Evolutionary conservation across 2,329 filamentous ascomycete genomes (phyloP).

Genomic region (Periconia macrospinosa): DNA sequence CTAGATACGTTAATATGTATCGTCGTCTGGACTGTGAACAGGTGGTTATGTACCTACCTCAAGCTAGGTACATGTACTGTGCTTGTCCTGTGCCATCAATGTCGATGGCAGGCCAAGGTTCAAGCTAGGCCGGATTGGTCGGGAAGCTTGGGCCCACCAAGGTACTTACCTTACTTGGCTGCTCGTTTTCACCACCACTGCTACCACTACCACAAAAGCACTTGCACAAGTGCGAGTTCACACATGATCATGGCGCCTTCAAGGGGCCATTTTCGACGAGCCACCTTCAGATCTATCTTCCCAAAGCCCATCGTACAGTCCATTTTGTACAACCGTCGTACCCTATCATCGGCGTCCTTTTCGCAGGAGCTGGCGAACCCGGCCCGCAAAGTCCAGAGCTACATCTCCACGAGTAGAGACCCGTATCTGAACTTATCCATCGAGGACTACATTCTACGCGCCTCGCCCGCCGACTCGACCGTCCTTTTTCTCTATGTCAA

Average conservation of each 20-base stretch:
- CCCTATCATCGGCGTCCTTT: slow-evolving; percentile 23
- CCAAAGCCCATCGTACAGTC: neutral
- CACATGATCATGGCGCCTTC: neutral
- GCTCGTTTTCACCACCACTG: no score
- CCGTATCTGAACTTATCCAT: slow-evolving; percentile 91
- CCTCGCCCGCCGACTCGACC: slow-evolving; percentile 69
- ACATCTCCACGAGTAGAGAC: slow-evolving; percentile 60
- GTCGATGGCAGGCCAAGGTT: no score
- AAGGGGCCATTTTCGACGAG: neutral
- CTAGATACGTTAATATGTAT: no score
- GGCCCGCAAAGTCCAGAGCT: slow-evolving; percentile 46
- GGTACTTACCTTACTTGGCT: no score
- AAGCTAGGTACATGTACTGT: no score
- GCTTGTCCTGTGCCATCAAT: no score
- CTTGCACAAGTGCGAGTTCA: no score
- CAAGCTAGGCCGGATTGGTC: neutral
- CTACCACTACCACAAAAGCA: no score
- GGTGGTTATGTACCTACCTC: no score
- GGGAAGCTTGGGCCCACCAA: neutral
- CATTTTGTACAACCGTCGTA: neutral
- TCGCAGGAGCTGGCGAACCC: slow-evolving; percentile 33
- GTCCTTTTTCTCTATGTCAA: slow-evolving; percentile 90
- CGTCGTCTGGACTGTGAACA: no score
- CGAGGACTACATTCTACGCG: slow-evolving; percentile 85
- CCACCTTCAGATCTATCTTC: neutral